These are phyloP conservation scores for Neofusicoccum ribis DNA, from an alignment of 2,329 filamentous ascomycete genomes.

Conservation along the genomic window DNA sequence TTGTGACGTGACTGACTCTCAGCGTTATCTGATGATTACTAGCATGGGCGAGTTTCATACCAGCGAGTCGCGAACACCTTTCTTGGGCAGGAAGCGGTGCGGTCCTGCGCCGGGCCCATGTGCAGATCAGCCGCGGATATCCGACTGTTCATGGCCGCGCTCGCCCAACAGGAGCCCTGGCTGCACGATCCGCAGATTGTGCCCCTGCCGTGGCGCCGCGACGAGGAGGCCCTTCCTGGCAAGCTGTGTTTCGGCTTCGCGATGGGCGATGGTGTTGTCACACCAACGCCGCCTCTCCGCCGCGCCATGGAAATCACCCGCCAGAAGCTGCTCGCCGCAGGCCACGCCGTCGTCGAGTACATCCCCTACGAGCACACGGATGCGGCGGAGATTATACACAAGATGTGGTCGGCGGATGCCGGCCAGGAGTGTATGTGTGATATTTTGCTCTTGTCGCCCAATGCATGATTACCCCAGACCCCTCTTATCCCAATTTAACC, in stretches of 20 bases:
- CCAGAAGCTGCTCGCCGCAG: constrained; percentile 30
- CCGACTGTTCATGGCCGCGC: constrained; percentile 53
- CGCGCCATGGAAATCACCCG: constrained; percentile 34
- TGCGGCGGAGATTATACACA: constrained; percentile 21
- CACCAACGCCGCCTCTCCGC: background rate
- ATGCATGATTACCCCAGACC: background rate
- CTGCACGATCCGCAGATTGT: constrained; percentile 64
- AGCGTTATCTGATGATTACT: background rate
- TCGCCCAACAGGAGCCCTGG: constrained; percentile 65
- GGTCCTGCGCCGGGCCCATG: constrained; percentile 2
- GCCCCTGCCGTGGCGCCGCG: constrained; percentile 62
- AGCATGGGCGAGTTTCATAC: background rate
- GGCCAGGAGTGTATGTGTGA: constrained; percentile 24
- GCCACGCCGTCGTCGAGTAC: constrained; percentile 27
- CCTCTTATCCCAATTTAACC: background rate
- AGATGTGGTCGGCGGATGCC: constrained; percentile 26
- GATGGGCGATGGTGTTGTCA: background rate
- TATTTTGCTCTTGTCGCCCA: constrained; percentile 23
- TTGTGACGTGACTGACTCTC: background rate
- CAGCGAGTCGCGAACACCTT: constrained; percentile 1
- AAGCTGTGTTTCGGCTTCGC: constrained; percentile 33
- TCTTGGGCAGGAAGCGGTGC: background rate
- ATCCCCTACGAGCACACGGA: constrained; percentile 23
- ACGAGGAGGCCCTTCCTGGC: constrained; percentile 41
- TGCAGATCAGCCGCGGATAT: constrained; percentile 12